Evolutionary conservation across 1,284 basidiomycete genomes (phyloP).

Genomic region (Puccinia polysora): DNA sequence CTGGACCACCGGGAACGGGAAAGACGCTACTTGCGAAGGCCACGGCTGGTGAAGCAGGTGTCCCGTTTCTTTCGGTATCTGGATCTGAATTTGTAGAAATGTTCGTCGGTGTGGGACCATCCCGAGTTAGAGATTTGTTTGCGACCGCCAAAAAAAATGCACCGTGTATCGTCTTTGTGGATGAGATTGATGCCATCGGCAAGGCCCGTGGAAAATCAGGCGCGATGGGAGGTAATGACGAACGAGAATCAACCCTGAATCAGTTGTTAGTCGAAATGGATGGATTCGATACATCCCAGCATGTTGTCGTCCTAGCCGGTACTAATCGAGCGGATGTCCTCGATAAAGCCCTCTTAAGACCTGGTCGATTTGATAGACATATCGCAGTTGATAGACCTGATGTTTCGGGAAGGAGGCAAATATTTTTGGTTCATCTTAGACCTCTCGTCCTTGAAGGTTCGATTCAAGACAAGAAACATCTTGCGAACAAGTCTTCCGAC

Average conservation of each 20-base stretch:
- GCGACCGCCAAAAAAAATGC: constrained; percentile 95
- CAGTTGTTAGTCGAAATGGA: constrained; percentile 99
- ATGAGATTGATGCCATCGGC: constrained; percentile 97
- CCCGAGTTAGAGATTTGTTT: constrained; percentile 93
- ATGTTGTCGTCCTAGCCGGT: constrained; percentile 92
- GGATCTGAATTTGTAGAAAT: constrained; percentile 99
- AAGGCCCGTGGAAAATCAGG: constrained; percentile 87
- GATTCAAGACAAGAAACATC: not conserved
- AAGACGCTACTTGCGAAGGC: constrained; percentile 98
- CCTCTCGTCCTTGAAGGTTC: constrained; percentile 62
- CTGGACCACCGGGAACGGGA: constrained; percentile 96
- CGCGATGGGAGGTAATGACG: constrained; percentile 89
- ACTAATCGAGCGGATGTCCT: constrained; percentile 96
- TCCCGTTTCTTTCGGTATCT: constrained; percentile 96
- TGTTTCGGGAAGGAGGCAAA: constrained; percentile 85
- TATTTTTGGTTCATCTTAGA: constrained; percentile 86
- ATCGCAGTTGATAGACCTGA: constrained; percentile 94
- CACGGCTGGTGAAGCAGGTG: constrained; percentile 92
- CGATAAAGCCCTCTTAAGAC: constrained; percentile 88
- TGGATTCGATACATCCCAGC: constrained; percentile 91
- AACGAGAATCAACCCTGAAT: constrained; percentile 95
- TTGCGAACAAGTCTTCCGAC: not conserved
- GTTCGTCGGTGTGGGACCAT: constrained; percentile 99
- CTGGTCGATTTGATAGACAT: constrained; percentile 94
- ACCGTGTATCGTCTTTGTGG: constrained; percentile 95